Evolutionary conservation across 2,329 filamentous ascomycete species (phyloP).

Genomic region (Sarocladium brachiariae): DNA sequence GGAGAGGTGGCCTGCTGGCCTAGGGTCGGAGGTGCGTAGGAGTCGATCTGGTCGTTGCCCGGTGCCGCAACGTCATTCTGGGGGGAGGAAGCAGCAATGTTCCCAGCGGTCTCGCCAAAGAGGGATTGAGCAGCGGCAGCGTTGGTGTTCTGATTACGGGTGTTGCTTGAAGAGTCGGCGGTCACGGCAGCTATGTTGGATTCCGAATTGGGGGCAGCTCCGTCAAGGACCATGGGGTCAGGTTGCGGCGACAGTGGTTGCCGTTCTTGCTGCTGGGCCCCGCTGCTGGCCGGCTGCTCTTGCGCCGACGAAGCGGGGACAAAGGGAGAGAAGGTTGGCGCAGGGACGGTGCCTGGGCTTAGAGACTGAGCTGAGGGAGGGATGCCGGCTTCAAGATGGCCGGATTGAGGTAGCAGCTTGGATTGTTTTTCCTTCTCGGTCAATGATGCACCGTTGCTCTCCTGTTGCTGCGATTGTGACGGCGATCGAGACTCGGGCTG

Average conservation of each 20-base stretch:
- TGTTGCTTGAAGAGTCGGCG: background rate
- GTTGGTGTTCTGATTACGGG: background rate
- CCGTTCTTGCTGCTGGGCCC: conserved; percentile 16
- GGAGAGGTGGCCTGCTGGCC: conserved; percentile 14
- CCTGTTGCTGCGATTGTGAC: conserved; percentile 18
- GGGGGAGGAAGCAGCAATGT: conserved; percentile 53
- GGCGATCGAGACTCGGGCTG: conserved; percentile 15
- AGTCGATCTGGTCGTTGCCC: conserved; percentile 15
- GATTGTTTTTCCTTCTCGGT: conserved; percentile 6
- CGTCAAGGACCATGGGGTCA: conserved; percentile 31
- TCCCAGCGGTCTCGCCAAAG: conserved; percentile 50
- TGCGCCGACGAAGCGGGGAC: conserved; percentile 12
- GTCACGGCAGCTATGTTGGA: conserved; percentile 10
- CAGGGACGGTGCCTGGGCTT: conserved; percentile 6
- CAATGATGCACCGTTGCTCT: background rate
- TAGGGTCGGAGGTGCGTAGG: conserved; percentile 19
- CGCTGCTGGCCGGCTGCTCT: conserved; percentile 12
- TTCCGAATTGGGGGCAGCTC: conserved; percentile 20
- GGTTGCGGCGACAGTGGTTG: conserved; percentile 6
- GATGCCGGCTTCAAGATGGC: conserved; percentile 1
- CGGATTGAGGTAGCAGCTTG: conserved; percentile 2
- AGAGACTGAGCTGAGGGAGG: conserved; percentile 3
- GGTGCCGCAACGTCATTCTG: conserved; percentile 34
- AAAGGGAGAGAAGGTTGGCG: conserved; percentile 2
- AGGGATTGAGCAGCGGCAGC: background rate